Conservation (phyloP, 331 rosid species). For the Ulmus americana region DNA sequence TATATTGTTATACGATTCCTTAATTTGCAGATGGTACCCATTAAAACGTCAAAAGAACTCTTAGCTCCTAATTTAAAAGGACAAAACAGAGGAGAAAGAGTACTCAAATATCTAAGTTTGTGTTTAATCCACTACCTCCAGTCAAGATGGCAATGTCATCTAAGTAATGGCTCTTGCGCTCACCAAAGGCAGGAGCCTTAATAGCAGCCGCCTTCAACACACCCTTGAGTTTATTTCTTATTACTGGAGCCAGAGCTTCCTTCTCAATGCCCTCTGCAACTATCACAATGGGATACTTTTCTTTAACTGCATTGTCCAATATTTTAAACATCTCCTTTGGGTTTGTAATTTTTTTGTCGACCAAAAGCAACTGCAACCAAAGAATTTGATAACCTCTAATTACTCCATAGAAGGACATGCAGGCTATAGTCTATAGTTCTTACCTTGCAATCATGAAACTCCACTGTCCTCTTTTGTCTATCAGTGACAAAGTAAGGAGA, state of each 20-base stretch:
- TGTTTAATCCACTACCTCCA: conserved; percentile 62
- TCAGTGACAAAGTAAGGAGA: conserved; percentile 80
- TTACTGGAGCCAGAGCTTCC: conserved; percentile 80
- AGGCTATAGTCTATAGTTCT: conserved; percentile 15
- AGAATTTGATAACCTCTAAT: conserved; percentile 27
- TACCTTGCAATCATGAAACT: conserved; percentile 88
- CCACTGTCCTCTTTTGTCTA: conserved; percentile 58
- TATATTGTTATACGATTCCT: not conserved
- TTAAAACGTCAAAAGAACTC: not conserved
- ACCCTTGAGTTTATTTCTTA: conserved; percentile 80
- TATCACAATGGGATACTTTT: conserved; percentile 67
- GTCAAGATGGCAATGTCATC: conserved; percentile 93
- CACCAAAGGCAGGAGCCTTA: conserved; percentile 91
- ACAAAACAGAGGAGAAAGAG: not conserved
- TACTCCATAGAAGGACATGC: conserved; percentile 26
- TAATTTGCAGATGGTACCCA: not conserved
- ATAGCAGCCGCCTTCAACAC: conserved; percentile 74
- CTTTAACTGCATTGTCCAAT: conserved; percentile 71
- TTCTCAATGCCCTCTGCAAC: conserved; percentile 82
- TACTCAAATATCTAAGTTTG: conserved; percentile 4
- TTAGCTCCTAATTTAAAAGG: not conserved
- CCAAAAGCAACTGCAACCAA: conserved; percentile 79
- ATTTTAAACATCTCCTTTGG: conserved; percentile 76
- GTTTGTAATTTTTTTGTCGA: conserved; percentile 62
- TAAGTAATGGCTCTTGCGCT: conserved; percentile 74